These are phyloP conservation scores for Lavandula angustifolia DNA, from an alignment of 257 asterid genomes.

Conservation along the genomic window DNA sequence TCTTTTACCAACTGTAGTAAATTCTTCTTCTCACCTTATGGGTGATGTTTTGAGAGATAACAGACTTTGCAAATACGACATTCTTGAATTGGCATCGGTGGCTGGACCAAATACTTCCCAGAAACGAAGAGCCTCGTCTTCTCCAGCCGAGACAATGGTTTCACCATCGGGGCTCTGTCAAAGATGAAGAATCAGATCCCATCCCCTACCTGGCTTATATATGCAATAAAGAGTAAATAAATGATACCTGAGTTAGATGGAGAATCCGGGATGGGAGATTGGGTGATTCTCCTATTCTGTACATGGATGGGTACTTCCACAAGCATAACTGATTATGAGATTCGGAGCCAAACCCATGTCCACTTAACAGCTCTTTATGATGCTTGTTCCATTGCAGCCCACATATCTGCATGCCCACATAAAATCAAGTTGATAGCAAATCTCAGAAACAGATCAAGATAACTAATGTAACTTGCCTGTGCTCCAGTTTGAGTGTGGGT, in stretches of 20 bases:
- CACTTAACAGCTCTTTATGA: conserved; percentile 73
- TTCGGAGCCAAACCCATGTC: conserved; percentile 59
- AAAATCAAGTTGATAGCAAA: not conserved
- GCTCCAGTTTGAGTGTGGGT: conserved; percentile 53
- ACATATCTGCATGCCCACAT: conserved; percentile 45
- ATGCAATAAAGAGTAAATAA: not conserved
- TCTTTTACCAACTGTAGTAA: not conserved
- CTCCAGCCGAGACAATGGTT: conserved; percentile 66
- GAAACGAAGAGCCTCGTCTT: conserved; percentile 59
- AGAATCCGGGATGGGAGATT: conserved; percentile 51
- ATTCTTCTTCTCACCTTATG: conserved; percentile 44
- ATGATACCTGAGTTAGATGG: conserved; percentile 65
- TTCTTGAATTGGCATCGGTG: conserved; percentile 30
- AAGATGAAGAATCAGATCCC: not conserved
- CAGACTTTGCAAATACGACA: conserved; percentile 58
- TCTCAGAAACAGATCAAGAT: not conserved
- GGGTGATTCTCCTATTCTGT: conserved; percentile 44
- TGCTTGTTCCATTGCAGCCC: conserved; percentile 78
- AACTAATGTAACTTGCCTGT: conserved; percentile 45
- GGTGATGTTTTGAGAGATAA: conserved; percentile 61
- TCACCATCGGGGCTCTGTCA: conserved; percentile 81
- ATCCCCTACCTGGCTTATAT: too few species aligned
- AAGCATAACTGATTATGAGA: conserved; percentile 48
- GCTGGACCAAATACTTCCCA: conserved; percentile 86
- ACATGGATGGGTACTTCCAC: conserved; percentile 87